Percentiles rank a stretch among this genome's conserved stretches.
These are phyloP conservation scores for Thielaviopsis musarum DNA, from an alignment of 2,329 filamentous ascomycete species.

Conservation along the genomic window DNA sequence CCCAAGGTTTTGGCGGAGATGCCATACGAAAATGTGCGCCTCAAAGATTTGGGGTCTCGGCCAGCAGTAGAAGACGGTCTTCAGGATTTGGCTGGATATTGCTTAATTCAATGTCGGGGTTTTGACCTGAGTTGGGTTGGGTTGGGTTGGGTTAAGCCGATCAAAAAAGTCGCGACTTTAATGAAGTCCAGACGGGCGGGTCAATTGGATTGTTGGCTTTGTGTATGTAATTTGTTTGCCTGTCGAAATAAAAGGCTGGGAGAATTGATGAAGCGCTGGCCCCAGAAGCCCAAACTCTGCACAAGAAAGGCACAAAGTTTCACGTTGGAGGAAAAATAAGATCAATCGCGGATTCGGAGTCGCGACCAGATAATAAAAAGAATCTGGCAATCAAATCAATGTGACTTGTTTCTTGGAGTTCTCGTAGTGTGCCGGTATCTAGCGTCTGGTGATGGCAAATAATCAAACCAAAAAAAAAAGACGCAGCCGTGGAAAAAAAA, in stretches of 20 bases:
- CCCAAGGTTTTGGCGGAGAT: constrained; percentile 96
- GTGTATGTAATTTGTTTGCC: not conserved
- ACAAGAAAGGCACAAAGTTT: not conserved
- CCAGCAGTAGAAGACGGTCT: not conserved
- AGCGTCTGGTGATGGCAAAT: not conserved
- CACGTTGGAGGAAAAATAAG: not conserved
- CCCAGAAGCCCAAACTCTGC: not conserved
- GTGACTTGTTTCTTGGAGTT: not conserved
- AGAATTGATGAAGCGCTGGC: not conserved
- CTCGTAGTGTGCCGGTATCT: not conserved
- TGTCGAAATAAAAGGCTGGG: not conserved
- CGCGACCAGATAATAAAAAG: not conserved
- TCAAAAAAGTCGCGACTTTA: no score
- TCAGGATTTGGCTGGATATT: not conserved
- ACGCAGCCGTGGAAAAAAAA: not conserved
- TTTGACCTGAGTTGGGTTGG: not conserved
- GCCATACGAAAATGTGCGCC: constrained; percentile 27
- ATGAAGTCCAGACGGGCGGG: no score
- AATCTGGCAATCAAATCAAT: not conserved
- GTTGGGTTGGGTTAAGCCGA: not conserved
- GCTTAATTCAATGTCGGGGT: no score
- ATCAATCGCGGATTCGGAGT: not conserved
- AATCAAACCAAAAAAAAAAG: not conserved
- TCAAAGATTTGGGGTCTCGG: not conserved
- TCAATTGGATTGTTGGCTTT: no score